Conservation (phyloP, 2,329 filamentous ascomycete species). For the Xylariaceae sp. region DNA sequence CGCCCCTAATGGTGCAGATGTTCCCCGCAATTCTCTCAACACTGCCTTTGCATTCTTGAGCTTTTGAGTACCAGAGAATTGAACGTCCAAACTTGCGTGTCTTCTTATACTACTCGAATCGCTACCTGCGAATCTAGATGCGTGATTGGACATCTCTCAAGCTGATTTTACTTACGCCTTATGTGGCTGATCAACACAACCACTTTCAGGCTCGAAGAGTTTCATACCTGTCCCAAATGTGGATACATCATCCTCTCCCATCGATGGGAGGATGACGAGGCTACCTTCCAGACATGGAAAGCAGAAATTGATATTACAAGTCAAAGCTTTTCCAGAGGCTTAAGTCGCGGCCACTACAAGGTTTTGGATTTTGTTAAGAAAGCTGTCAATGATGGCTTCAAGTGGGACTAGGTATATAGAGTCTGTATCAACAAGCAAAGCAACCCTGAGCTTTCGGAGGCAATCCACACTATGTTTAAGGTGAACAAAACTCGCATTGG, state of each 20-base stretch:
- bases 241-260: conserved; percentile 1
- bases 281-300: not conserved
- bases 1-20: no score
- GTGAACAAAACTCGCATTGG: not conserved
- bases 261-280: not conserved
- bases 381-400: not conserved
- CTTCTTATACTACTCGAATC: no score
- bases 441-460: conserved; percentile 1
- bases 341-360: no score
- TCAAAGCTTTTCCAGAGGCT: no score
- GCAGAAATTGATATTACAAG: not conserved
- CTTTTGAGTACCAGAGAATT: no score
- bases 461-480: not conserved
- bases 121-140: no score
- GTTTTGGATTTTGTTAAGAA: not conserved
- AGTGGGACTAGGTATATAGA: not conserved
- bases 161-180: no score
- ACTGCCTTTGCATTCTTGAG: no score
- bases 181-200: conserved; percentile 2
- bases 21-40: no score
- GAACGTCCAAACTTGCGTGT: no score
- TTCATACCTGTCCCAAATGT: not conserved
- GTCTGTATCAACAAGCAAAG: conserved; percentile 2
- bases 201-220: not conserved
- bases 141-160: no score